Evolutionary conservation across 139 green algal genomes (phyloP).

Genomic region (Chlorella sp.): DNA sequence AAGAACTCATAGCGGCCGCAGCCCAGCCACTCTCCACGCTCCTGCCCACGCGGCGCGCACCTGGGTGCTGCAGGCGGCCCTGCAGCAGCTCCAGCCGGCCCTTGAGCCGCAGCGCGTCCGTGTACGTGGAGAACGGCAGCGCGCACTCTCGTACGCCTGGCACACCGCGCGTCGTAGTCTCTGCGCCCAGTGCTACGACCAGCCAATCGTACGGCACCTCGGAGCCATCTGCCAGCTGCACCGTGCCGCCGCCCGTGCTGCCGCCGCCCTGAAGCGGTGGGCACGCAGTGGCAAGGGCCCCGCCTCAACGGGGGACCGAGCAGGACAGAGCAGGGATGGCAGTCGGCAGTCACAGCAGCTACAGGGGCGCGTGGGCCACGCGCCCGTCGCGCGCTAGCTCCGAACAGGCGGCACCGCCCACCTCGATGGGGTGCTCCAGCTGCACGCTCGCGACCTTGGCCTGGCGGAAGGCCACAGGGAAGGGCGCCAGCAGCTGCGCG

Average conservation of each 20-base stretch:
- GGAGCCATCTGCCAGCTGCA: constrained; percentile 59
- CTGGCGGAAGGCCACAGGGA: constrained; percentile 83
- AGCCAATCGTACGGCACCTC: constrained; percentile 88
- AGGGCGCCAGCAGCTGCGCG: constrained; percentile 84
- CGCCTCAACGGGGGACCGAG: too few relatives aligned
- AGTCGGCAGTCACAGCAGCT: too few relatives aligned
- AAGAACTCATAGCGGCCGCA: too few relatives aligned
- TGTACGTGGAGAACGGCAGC: constrained; percentile 77
- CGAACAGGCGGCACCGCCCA: neutral
- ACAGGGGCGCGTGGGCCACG: too few relatives aligned
- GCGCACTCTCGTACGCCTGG: constrained; percentile 83
- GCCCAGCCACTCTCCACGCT: too few relatives aligned
- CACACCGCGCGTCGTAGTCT: constrained; percentile 66
- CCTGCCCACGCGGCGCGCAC: too few relatives aligned
- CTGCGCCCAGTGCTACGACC: constrained; percentile 82
- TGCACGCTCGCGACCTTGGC: constrained; percentile 49
- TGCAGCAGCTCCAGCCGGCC: constrained; percentile 11
- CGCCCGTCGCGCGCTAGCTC: too few relatives aligned
- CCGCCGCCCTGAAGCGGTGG: constrained; percentile 10
- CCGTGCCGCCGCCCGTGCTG: constrained; percentile 48
- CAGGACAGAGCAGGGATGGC: too few relatives aligned
- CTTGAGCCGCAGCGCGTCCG: constrained; percentile 65
- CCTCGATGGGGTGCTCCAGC: constrained; percentile 7
- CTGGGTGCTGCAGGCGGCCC: neutral
- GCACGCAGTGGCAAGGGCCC: neutral